Conservation (phyloP, 208 protist species). For the Trypanosoma theileri region DNA sequence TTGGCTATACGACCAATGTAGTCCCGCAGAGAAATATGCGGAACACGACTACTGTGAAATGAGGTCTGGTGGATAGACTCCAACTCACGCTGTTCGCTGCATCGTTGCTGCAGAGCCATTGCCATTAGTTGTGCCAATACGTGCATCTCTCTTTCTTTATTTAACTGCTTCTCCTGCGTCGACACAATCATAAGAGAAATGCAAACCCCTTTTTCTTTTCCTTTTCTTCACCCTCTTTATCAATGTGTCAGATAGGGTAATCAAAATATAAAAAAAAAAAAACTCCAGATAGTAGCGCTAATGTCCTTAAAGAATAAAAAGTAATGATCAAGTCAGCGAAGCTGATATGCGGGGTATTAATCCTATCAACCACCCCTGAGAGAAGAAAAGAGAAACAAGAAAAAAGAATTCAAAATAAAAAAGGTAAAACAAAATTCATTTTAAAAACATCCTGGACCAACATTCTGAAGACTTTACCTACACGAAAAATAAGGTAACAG, state of each 20-base stretch:
- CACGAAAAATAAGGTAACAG: too few species aligned
- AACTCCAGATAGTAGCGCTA: too few species aligned
- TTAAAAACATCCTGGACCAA: too few species aligned
- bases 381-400: too few species aligned
- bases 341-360: too few species aligned
- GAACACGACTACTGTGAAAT: conserved; percentile 80
- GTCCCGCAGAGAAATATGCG: conserved; percentile 82
- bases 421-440: too few species aligned
- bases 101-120: conserved; percentile 65
- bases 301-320: too few species aligned
- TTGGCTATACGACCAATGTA: conserved; percentile 91
- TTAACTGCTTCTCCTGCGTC: neutral
- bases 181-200: conserved; percentile 4
- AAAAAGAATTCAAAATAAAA: too few species aligned
- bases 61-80: conserved; percentile 29
- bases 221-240: neutral
- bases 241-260: neutral
- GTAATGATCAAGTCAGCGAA: neutral
- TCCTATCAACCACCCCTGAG: too few species aligned
- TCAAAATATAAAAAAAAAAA: too few species aligned
- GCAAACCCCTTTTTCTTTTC: neutral
- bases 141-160: conserved; percentile 29
- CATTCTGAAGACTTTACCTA: too few species aligned
- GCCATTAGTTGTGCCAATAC: conserved; percentile 51
- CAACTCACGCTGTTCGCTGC: conserved; percentile 35